A percentile compares a stretch with the other conserved stretches of the same genome.
Evolutionary conservation across 768 basidiomycete species (phyloP).

Genomic region (Mycena olivaceomarginata): DNA sequence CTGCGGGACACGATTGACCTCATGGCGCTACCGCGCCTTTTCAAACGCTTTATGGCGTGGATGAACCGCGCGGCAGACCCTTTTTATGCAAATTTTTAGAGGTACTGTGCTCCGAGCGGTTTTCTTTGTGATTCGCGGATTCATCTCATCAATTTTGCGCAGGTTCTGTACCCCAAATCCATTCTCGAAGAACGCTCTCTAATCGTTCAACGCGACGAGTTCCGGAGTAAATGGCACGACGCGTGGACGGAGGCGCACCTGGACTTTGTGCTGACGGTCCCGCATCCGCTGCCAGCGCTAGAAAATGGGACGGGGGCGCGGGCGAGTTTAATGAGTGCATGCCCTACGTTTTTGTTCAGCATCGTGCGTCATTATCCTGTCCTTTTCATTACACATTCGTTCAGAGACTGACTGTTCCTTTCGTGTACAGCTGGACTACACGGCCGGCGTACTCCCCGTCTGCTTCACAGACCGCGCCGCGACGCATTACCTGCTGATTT

Average conservation of each 20-base stretch:
- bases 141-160: background rate
- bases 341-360: constrained; percentile 82
- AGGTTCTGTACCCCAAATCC: constrained; percentile 64
- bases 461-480: constrained; percentile 66
- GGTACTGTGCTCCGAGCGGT: constrained; percentile 59
- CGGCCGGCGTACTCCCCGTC: constrained; percentile 77
- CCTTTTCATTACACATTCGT: background rate
- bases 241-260: constrained; percentile 69
- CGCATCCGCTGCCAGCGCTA: constrained; percentile 77
- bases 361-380: constrained; percentile 64
- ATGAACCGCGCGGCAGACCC: constrained; percentile 56
- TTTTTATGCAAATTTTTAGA: constrained; percentile 47
- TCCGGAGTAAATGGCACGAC: constrained; percentile 67
- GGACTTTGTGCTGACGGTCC: constrained; percentile 79
- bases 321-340: constrained; percentile 75
- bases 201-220: constrained; percentile 65
- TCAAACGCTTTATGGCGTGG: constrained; percentile 56
- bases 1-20: constrained; percentile 46
- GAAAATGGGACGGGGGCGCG: constrained; percentile 70
- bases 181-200: constrained; percentile 70
- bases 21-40: constrained; percentile 42
- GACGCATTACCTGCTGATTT: constrained; percentile 61
- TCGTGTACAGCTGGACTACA: constrained; percentile 67
- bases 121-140: background rate
- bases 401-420: background rate